Evolutionary conservation across 2,329 filamentous ascomycete genomes (phyloP), one percentile per base, ranked within the genome.

Genomic region (Exophiala sp.): DNA sequence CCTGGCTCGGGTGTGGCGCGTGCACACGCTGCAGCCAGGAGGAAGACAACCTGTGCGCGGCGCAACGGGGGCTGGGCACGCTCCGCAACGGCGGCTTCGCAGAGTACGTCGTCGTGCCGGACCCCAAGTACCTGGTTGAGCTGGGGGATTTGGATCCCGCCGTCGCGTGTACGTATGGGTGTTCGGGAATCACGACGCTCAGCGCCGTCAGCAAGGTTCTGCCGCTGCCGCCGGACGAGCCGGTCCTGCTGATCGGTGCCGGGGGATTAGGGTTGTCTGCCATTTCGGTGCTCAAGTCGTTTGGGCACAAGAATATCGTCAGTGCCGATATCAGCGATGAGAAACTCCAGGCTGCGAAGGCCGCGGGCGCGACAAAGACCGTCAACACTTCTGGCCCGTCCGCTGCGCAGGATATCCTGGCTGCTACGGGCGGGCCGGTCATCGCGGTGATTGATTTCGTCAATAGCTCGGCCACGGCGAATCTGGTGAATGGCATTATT

Each of bases 11-110:
- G 6, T 27, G 24, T 27, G 24, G 24, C 39, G 53, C 8, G 47
- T 55, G 42, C 43, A 44, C 46, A 18, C 42, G 46, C 6, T 58
- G 55, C 39, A 21, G 9, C 4, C 43, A 43, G 27, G 55, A 39
- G 88, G 72, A 85, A 94, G 13, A 73, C 64, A 10, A 84, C 68
- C 65, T 85, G 85, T 13, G 80, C 75, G 13, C 75, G 57, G 14
- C 95, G 78, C 66, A 93, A 85, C 5, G 77, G 71, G 67, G 80
- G 83, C 18, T 80, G 78, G 39, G 95, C 69, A 16, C 64, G 53
- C 57, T 68, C 72, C 57, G 73, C 68, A 41, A 70, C 57, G 4
- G 61, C 63, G 60, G 55, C 13, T 55, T 52, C 40, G 52, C 52
- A 3, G 35, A 35, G 10, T 46, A 55, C 43, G 46, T 58, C 16